Conservation (phyloP, 495 filamentous ascomycete species). For the Trichoderma reesei region DNA sequence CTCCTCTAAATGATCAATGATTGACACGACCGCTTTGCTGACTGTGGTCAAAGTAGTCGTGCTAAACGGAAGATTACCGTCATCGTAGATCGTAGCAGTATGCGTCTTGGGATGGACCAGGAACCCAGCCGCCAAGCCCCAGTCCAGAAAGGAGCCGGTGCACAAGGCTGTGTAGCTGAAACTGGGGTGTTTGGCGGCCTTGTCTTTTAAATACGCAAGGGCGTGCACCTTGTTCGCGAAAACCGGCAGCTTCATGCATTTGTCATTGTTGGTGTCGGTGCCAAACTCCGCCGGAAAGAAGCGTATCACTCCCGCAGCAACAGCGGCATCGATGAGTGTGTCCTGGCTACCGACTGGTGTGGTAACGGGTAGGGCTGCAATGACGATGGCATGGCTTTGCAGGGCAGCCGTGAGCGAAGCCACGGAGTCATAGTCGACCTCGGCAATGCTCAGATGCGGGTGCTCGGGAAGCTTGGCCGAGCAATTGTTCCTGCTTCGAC, state of each 20-base stretch:
- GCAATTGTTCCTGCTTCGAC: background rate
- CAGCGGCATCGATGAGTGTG: slow-evolving; percentile 33
- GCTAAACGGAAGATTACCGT: slow-evolving; percentile 32
- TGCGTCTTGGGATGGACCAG: slow-evolving; percentile 29
- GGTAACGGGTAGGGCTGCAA: background rate
- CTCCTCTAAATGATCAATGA: slow-evolving; percentile 34
- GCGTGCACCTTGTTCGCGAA: slow-evolving; percentile 32
- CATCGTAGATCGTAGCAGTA: slow-evolving; percentile 32
- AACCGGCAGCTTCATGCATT: slow-evolving; percentile 26
- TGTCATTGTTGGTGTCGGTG: slow-evolving; percentile 22
- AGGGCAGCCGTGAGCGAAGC: background rate
- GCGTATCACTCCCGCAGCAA: slow-evolving; percentile 35
- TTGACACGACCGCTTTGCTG: slow-evolving; percentile 31
- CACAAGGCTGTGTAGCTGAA: slow-evolving; percentile 37
- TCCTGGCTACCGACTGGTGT: slow-evolving; percentile 19
- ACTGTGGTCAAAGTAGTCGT: slow-evolving; percentile 32
- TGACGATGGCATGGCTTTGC: background rate
- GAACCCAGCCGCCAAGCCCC: slow-evolving; percentile 30
- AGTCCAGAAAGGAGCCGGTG: slow-evolving; percentile 41
- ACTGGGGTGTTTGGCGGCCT: slow-evolving; percentile 20
- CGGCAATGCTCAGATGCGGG: background rate
- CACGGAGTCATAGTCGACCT: background rate
- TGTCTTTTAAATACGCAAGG: slow-evolving; percentile 29
- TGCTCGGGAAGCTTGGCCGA: background rate
- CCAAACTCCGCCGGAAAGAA: slow-evolving; percentile 43